These are phyloP conservation scores for Meyerozyma carpophila DNA, from an alignment of 1,139 yeast species.

Conservation along the genomic window DNA sequence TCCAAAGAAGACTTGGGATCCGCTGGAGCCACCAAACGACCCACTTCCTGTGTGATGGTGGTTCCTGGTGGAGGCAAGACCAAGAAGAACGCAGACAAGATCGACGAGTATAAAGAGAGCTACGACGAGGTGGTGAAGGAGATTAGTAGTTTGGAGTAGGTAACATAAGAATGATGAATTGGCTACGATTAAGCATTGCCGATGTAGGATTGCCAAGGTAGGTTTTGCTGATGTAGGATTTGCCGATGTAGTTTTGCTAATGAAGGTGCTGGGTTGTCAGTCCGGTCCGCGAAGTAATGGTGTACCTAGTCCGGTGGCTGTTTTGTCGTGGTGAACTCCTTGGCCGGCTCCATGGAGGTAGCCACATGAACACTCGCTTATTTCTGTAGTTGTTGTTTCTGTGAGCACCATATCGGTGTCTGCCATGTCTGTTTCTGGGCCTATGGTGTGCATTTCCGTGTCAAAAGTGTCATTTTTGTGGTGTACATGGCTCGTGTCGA, in stretches of 20 bases:
- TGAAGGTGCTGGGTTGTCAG: constrained; percentile 5
- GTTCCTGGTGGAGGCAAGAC: constrained; percentile 94
- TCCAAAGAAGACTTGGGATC: constrained; percentile 97
- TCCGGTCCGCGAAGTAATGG: constrained; percentile 33
- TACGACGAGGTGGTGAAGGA: constrained; percentile 95
- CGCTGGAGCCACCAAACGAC: constrained; percentile 98
- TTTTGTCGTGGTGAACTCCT: constrained; percentile 21
- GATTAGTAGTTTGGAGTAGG: constrained; percentile 41
- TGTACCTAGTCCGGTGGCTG: constrained; percentile 25
- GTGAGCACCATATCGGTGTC: too few species aligned
- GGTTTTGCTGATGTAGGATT: too few species aligned
- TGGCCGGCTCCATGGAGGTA: constrained; percentile 33
- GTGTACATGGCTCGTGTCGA: background rate
- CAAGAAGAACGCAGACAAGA: constrained; percentile 71
- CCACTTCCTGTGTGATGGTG: constrained; percentile 95
- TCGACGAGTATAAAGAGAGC: constrained; percentile 86
- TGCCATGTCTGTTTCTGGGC: too few species aligned
- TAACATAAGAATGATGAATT: background rate
- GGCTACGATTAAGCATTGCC: background rate
- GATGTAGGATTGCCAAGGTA: too few species aligned
- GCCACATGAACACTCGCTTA: constrained; percentile 27
- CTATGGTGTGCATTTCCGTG: too few species aligned
- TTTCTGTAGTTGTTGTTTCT: too few species aligned
- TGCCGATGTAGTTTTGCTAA: too few species aligned
- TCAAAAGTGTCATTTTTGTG: too few species aligned